These are phyloP conservation scores for Globisporangium alternatum DNA, from an alignment of 352 stramenopile species.

Conservation along the genomic window DNA sequence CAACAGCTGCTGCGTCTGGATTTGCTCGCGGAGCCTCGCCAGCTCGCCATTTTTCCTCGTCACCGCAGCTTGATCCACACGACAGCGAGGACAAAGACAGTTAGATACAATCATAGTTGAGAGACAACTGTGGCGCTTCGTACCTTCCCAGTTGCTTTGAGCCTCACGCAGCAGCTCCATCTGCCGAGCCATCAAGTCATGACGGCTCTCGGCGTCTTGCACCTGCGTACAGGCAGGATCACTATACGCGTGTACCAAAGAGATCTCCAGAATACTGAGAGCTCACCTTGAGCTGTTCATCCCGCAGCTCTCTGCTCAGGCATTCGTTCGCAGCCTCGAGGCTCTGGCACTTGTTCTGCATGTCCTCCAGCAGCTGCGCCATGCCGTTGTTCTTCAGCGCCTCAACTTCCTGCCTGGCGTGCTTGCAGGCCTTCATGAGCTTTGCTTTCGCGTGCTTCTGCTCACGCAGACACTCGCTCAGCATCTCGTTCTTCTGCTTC, in stretches of 20 bases:
- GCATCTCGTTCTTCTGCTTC: slow-evolving; percentile 67
- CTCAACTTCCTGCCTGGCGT: slow-evolving; percentile 58
- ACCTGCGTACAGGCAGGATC: background rate
- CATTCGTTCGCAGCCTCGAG: slow-evolving; percentile 50
- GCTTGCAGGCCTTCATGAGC: slow-evolving; percentile 71
- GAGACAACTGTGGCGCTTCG: background rate
- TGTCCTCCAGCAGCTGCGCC: slow-evolving; percentile 62
- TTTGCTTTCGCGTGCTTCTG: slow-evolving; percentile 72
- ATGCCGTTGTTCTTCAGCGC: slow-evolving; percentile 57
- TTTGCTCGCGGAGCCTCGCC: slow-evolving; percentile 40
- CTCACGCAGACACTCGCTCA: slow-evolving; percentile 58
- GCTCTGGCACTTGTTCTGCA: slow-evolving; percentile 47
- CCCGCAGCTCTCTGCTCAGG: slow-evolving; percentile 33
- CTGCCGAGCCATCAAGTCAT: slow-evolving; percentile 7
- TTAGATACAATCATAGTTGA: background rate
- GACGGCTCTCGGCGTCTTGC: background rate
- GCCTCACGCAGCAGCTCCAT: background rate
- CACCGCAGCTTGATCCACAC: slow-evolving; percentile 27
- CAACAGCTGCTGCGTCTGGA: slow-evolving; percentile 51
- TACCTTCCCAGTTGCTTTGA: slow-evolving; percentile 10
- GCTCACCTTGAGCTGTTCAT: slow-evolving; percentile 35
- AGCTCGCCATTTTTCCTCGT: slow-evolving; percentile 40
- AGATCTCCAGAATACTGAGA: background rate
- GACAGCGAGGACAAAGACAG: background rate
- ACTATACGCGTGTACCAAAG: background rate